These are phyloP conservation scores for Saccharomycopsis capsularis DNA, from an alignment of 805 yeast genomes.

Conservation along the genomic window DNA sequence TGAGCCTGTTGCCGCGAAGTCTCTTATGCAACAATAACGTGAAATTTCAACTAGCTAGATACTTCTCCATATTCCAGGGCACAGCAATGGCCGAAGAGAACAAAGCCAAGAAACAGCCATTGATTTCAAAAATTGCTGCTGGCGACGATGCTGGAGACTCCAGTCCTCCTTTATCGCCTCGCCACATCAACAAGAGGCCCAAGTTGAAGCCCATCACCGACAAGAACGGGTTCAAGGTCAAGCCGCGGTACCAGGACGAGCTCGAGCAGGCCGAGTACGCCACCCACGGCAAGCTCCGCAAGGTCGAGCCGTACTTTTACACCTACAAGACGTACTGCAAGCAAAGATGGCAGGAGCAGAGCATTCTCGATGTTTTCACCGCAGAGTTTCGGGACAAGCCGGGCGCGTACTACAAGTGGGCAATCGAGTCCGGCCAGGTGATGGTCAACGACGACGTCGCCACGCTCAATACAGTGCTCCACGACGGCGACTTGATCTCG, in stretches of 20 bases:
- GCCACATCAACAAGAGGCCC: too few species aligned
- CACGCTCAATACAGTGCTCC: conserved; percentile 51
- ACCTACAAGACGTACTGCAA: conserved; percentile 91
- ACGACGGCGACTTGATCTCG: conserved; percentile 76
- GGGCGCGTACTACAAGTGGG: conserved; percentile 52
- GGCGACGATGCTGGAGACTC: too few species aligned
- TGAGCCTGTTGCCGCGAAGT: too few species aligned
- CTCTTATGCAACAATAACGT: too few species aligned
- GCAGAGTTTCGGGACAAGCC: conserved; percentile 80
- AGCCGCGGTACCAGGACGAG: conserved; percentile 1
- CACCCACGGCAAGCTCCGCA: conserved; percentile 55
- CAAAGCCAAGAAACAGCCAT: too few species aligned
- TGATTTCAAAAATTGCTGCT: too few species aligned
- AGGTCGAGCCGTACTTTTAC: conserved; percentile 79
- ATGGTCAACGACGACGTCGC: conserved; percentile 61
- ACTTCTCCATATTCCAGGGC: too few species aligned
- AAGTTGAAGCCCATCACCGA: too few species aligned
- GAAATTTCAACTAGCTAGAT: too few species aligned
- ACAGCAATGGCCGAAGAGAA: too few species aligned
- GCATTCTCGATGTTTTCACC: conserved; percentile 70
- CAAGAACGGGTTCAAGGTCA: conserved; percentile 11
- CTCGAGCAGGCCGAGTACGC: conserved; percentile 14
- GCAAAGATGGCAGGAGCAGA: conserved; percentile 83
- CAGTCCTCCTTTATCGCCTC: too few species aligned
- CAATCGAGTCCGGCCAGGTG: conserved; percentile 60